Base-by-base conservation (phyloP, 1,284 basidiomycete genomes). In the Lentinula novae-zelandiae region DNA sequence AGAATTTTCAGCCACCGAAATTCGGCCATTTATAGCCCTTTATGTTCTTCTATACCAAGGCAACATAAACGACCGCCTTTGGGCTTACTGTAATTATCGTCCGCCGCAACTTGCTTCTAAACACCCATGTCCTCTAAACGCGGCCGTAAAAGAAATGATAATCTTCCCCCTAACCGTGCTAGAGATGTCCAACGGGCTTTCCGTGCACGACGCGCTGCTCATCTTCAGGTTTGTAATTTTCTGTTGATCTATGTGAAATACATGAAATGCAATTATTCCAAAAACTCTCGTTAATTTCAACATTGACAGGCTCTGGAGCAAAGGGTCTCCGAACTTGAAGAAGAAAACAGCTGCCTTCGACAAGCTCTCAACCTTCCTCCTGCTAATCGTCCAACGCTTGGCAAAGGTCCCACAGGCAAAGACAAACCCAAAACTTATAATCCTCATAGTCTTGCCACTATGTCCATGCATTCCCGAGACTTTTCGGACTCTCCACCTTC, bases 121-220 rank as follows among this genome's bases (percentile, higher is more conserved):
- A 17, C 63, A 58, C 53, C 68, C 68, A 91, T 90, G 89, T 90
- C 89, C 66, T 92, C 90, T 62, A 92, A 91, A 75, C 87, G 93
- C 68, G 93, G 93, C 64, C 86, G 93, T 70, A 95, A 95, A 73
- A 84, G 93, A 72, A 95, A 96, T 76, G 92, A 95, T 75, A 91
- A 90, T 70, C 85, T 96, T 44, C 93, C 93, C 65, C 93, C 93
- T 39, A 95, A 95, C 70, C 87, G 94, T 64, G 94, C 95, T 34
- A 80, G 94, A 60, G 94, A 96, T 71, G 93, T 96, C 36, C 94
- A 97, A 74, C 81, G 94, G 66, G 94, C 94, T 2, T 97, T 96
- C 78, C 85, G 94, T 67, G 92, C 94, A 31, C 82, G 95, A 65
- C 86, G 94, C 68, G 92, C 92, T 63, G 92, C 93, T 63, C 93